Evolutionary conservation across 345 rosid genomes (phyloP), one percentile per base, ranked within the genome.

Genomic region (Viola odorata): DNA sequence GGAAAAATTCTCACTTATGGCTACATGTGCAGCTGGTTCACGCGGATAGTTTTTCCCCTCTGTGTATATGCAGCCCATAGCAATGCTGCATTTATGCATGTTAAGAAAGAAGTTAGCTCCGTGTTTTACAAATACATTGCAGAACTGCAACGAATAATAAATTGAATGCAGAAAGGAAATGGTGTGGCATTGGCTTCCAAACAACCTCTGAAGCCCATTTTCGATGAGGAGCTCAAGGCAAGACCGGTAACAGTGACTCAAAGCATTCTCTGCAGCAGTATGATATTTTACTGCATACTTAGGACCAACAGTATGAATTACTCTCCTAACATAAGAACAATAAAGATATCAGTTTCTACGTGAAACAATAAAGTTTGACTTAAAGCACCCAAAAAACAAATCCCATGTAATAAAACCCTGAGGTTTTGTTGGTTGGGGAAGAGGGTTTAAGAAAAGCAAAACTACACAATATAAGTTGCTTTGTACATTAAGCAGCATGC

Each of bases 21-120:
- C 92, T 40, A 94, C 96, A 75, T 94, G 99, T 15, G 97, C 97
- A 69, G 99, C 99, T 61, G 96, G 89, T 81, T 94, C 97, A 42
- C 99, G 89, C 57, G 99, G 99, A 78, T 94, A 94, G 69, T 85
- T 90, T 79, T 94, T 94, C 52, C 95, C 80, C 54, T 94, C 97
- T 13, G 96, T 81, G 73, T 94, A 90, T 78, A 94, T 85, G 71
- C 99, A 94, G 14, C 82, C 97, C 89, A 82, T 82, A 3, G 97
- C 99, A 37, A 94, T 86, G 78, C 99, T 94, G 87, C 76, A 78
- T 64, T 64, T 37, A 23, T 23, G 61, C 39, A 71, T 55, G 47
- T 44, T 71, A 78, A 67, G 53, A 36, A 61, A 23, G 60, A 70
- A 71, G 54, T 64, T 54, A 82, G 75, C 52, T 65, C 7, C 7